Evolutionary conservation across 768 basidiomycete genomes (phyloP), one percentile per base, ranked within the genome.

Genomic region (Lactarius indigo): DNA sequence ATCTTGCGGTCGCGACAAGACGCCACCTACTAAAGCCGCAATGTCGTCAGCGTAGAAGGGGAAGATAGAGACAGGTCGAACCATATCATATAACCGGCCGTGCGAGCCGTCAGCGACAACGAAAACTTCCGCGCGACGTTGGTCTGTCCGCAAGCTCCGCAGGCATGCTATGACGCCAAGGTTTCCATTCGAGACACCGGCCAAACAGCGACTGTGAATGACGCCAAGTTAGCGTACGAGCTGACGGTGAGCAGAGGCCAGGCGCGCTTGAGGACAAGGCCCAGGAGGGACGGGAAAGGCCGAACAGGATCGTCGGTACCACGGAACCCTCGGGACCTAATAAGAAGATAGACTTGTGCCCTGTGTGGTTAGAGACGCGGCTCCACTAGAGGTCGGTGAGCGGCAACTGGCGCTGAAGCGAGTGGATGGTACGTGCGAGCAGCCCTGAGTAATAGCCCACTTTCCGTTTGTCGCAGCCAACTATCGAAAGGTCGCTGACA

Each of bases 111-210:
- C 4, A 80, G 79, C 28, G 81, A 65, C 37, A 77, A 64, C 6
- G 77, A 72, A 39, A 79, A 77, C 0, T 74, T 81, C 30, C 77
- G 75, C 15, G 82, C 81, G 61, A 82, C 80, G 71, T 89, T 89
- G 1, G 84, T 82, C 0, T 81, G 71, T 89, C 87, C 0, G 87
- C 87, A 37, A 89, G 74, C 65, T 89, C 88, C 0, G 82, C 87
- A 77, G 90, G 80, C 71, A 85, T 84, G 69, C 85, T 87, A 90
- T 87, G 31, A 91, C 87, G 7, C 87, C 84, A 37, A 68, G 64
- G 54, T 68, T 68, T 20, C 66, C 66, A 39, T 68, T 68, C 52
- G 65, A n/a, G 57, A 60, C 28, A 31, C 66, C 66, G 44, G 59
- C 44, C 41, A 68, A 26, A n/a, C 63, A 59, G 7, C 66, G 66